phyloP scores from a whole-genome alignment of 2,329 filamentous ascomycete genomes.

The Diaporthe citrichinensis region DNA sequence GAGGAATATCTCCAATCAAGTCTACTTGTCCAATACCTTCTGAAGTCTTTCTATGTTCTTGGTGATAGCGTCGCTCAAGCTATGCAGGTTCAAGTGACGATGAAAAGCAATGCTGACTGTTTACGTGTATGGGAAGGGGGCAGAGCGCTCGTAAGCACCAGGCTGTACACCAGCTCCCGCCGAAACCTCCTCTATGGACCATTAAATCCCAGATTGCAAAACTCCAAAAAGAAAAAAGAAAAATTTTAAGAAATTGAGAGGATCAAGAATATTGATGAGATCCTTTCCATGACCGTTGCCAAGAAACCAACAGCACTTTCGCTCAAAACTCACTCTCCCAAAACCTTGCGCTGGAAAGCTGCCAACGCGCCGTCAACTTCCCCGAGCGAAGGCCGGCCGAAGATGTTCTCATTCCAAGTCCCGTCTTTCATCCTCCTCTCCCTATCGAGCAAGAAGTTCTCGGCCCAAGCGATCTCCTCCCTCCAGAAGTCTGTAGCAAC shows the following conservation, averaged over 20 bases:
- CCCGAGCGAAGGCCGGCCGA: conserved; percentile 60
- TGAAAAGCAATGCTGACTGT: conserved; percentile 8
- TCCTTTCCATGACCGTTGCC: no score
- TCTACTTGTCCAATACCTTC: not conserved
- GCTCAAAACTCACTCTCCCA: not conserved
- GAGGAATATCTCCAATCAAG: not conserved
- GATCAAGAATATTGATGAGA: not conserved
- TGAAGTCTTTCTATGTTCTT: conserved; percentile 2
- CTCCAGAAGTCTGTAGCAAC: conserved; percentile 63
- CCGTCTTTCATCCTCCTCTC: conserved; percentile 54
- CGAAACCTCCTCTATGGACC: not conserved
- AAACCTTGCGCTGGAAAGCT: conserved; percentile 34
- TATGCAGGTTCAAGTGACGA: not conserved
- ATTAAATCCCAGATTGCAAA: not conserved
- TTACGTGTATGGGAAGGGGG: not conserved
- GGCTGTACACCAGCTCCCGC: not conserved
- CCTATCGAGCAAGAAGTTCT: conserved; percentile 61
- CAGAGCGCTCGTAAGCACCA: not conserved
- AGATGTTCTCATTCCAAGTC: conserved; percentile 66
- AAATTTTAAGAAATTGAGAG: no score
- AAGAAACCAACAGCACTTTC: not conserved
- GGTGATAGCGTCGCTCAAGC: not conserved
- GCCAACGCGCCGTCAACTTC: conserved; percentile 56
- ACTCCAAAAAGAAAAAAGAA: not conserved
- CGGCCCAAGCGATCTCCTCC: conserved; percentile 61